Evolutionary conservation across 2,329 filamentous ascomycete genomes (phyloP).

Genomic region (Ceratocystiopsis sp.): DNA sequence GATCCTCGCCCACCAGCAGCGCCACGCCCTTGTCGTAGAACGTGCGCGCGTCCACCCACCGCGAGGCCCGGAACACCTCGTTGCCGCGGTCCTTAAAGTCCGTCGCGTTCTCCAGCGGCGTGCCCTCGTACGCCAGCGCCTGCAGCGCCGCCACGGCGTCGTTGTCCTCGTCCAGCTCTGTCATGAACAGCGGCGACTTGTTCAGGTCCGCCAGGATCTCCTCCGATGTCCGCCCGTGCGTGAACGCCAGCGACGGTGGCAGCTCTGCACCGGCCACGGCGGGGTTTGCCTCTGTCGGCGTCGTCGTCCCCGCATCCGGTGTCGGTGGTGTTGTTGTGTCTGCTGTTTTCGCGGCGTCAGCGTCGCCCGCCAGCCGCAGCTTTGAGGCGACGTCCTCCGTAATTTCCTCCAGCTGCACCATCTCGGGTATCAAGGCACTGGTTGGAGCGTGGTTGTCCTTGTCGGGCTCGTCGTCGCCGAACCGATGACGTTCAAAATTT

Average conservation of each 20-base stretch:
- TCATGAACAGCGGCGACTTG: constrained; percentile 83
- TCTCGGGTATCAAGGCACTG: not conserved
- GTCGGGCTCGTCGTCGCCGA: not conserved
- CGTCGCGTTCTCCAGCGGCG: constrained; percentile 60
- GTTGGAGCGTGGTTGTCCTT: not conserved
- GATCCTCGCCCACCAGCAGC: constrained; percentile 49
- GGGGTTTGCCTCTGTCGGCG: not conserved
- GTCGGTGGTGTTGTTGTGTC: not conserved
- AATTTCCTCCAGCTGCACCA: constrained; percentile 10
- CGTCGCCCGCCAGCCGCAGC: constrained; percentile 2
- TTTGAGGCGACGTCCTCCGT: constrained; percentile 7
- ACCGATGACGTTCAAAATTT: too few relatives aligned
- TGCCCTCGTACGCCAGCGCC: constrained; percentile 85
- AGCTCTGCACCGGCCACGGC: constrained; percentile 21
- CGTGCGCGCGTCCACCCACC: constrained; percentile 71
- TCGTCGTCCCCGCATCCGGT: not conserved
- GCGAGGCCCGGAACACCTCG: constrained; percentile 58
- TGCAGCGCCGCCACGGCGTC: constrained; percentile 71
- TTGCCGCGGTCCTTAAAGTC: constrained; percentile 90
- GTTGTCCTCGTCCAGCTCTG: constrained; percentile 63
- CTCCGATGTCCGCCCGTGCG: constrained; percentile 30
- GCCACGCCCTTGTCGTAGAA: constrained; percentile 81
- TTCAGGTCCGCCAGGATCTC: constrained; percentile 41
- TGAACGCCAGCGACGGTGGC: constrained; percentile 25
- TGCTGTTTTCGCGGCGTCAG: not conserved